Percentiles rank a stretch among this genome's conserved stretches.
phyloP scores from a whole-genome alignment of 768 basidiomycete species.

The Calocera viscosa region DNA sequence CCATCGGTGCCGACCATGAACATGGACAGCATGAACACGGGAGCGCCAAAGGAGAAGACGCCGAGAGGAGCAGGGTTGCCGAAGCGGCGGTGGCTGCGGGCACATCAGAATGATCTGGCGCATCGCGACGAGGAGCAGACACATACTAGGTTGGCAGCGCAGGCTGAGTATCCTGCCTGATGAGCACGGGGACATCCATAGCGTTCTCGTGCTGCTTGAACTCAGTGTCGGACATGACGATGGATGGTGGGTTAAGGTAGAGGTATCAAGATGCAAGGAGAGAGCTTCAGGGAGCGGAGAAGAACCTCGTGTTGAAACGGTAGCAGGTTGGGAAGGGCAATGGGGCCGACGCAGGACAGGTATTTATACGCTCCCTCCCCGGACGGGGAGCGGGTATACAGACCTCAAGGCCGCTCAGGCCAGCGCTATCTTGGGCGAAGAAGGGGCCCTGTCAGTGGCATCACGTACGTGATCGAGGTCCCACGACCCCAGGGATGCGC shows the following conservation, averaged over 20 bases:
- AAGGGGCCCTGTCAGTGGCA: background rate
- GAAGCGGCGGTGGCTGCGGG: background rate
- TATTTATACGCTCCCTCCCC: background rate
- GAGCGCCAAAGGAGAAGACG: conserved; percentile 5
- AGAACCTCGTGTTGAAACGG: conserved; percentile 3
- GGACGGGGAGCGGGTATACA: background rate
- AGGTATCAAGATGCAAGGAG: background rate
- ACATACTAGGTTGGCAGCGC: conserved; percentile 1
- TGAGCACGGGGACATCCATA: background rate
- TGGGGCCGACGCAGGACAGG: background rate
- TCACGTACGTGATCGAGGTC: background rate
- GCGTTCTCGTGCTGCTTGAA: background rate
- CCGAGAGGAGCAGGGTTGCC: conserved; percentile 5
- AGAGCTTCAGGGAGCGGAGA: background rate
- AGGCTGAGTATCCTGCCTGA: background rate
- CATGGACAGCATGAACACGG: conserved; percentile 5
- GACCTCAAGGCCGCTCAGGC: conserved; percentile 6
- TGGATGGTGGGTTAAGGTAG: background rate
- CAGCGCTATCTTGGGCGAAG: background rate
- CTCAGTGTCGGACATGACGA: background rate
- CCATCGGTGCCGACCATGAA: background rate
- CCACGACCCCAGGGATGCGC: background rate
- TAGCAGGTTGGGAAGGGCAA: background rate
- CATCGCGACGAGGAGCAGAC: background rate
- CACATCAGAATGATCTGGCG: background rate